Evolutionary conservation across 257 asterid genomes (phyloP).

Genomic region (Ehretia macrophylla): DNA sequence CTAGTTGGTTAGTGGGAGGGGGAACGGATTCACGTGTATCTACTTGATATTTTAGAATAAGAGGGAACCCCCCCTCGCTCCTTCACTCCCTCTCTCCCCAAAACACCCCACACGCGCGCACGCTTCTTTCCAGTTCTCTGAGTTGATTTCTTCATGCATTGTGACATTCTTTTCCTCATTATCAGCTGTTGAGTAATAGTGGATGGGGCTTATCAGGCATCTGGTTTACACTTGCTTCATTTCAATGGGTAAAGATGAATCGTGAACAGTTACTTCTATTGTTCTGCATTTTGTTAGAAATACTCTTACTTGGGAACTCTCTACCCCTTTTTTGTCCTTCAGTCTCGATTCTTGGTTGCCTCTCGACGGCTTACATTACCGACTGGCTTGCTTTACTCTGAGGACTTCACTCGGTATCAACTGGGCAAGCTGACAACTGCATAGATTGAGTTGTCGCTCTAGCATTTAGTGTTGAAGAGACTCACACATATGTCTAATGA

Average conservation of each 20-base stretch:
- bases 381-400: conserved; percentile 54
- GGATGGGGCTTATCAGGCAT: conserved; percentile 80
- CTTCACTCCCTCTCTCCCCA: too few species aligned
- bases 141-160: neutral
- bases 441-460: conserved; percentile 12
- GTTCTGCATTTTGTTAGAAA: neutral
- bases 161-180: neutral
- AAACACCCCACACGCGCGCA: too few species aligned
- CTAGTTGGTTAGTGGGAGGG: too few species aligned
- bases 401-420: conserved; percentile 34
- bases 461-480: neutral
- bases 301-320: neutral
- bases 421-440: conserved; percentile 41
- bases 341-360: conserved; percentile 76
- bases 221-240: conserved; percentile 83
- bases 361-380: conserved; percentile 60
- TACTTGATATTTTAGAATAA: too few species aligned
- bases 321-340: conserved; percentile 17
- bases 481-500: too few species aligned
- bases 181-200: conserved; percentile 57
- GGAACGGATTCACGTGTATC: too few species aligned
- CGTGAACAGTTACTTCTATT: neutral
- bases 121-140: too few species aligned
- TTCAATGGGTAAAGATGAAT: conserved; percentile 68
- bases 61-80: too few species aligned